Base-by-base conservation (phyloP, 805 yeast genomes). In the Starmerella potacharoeniae region DNA sequence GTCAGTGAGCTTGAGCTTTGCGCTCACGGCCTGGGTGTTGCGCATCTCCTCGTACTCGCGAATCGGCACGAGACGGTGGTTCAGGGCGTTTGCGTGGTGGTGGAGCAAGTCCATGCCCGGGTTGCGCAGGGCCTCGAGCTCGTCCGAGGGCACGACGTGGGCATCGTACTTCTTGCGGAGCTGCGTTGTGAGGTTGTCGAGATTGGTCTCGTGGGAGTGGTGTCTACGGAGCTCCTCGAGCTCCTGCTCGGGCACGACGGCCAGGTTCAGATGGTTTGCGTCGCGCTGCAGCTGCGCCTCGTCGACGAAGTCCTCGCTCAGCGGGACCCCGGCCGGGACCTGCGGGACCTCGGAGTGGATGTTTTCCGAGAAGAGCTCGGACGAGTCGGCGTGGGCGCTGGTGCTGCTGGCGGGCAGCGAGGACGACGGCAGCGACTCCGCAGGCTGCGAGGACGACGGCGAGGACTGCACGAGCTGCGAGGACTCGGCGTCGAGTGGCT, bases 261-360 rank as follows among this genome's bases (percentile, higher is more conserved):
- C 47, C 17, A 47, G 41, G 8, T 51, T 51, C 9, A 48, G 42
- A 39, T 17, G 39, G 13, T 36, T 10, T 4, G 55, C 48, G 39
- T 53, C 55, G 28, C 36, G 43, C 17, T 53, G 48, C 4, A 48
- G 14, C 28, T 40, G 52, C 16, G 41, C 55, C 35, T 22, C 31
- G 31, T 45, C 44, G 11, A 14, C 33, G 5, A 52, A 30, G 5
- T 57, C 60, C 7, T 51, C 55, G 41, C 57, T 50, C 11, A 54
- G 50, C 4, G 57, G 49, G 4, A 37, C 54, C 5, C 49, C 49
- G 11, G 35, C 28, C 3, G 48, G 48, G 13, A 44, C 30, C 48
- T 6, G 22, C 13, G 51, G 51, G 17, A 37, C 34, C 30, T 36
- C 36, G 28, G 36, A 13, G 10, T 8, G 13, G 7, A n/a, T 9